Evolutionary conservation across 106 monocot species (phyloP).

Genomic region (Allium cepa): DNA sequence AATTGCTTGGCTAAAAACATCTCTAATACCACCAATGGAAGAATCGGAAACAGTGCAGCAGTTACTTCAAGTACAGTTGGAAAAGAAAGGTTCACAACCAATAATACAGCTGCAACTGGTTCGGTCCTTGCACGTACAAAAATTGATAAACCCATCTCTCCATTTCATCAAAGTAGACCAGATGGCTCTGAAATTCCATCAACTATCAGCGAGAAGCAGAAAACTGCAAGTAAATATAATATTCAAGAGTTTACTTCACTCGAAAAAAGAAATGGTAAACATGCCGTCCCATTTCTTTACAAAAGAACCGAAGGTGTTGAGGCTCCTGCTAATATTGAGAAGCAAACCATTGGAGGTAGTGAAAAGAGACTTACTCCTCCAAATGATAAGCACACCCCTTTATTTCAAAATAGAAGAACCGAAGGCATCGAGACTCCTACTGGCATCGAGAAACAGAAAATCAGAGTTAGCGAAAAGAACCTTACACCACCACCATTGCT

Average conservation of each 20-base stretch:
- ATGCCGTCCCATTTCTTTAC: conserved; percentile 1
- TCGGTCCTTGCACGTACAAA: conserved; percentile 3
- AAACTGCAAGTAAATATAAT: conserved; percentile 7
- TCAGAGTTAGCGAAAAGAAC: background rate
- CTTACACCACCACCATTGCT: background rate
- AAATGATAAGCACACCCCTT: conserved; percentile 10
- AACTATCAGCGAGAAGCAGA: conserved; percentile 16
- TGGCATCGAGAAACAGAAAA: conserved; percentile 14
- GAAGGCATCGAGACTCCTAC: background rate
- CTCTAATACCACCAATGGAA: conserved; percentile 10
- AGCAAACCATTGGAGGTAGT: conserved; percentile 12
- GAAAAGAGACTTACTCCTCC: background rate
- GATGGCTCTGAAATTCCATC: background rate
- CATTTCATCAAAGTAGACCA: conserved; percentile 17
- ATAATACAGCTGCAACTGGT: conserved; percentile 3
- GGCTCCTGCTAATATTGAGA: conserved; percentile 1
- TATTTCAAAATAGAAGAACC: conserved; percentile 3
- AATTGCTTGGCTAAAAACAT: conserved; percentile 16
- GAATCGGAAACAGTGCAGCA: conserved; percentile 5
- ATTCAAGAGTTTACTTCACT: conserved; percentile 1
- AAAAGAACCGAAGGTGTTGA: conserved; percentile 3
- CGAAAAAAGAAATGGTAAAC: conserved; percentile 20
- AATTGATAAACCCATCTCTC: conserved; percentile 11
- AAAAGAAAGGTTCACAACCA: conserved; percentile 16
- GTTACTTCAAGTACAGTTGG: conserved; percentile 5